Evolutionary conservation across 371 early-diverging fungal genomes (phyloP), one percentile per base, ranked within the genome.

Genomic region (Mortierella sp.): DNA sequence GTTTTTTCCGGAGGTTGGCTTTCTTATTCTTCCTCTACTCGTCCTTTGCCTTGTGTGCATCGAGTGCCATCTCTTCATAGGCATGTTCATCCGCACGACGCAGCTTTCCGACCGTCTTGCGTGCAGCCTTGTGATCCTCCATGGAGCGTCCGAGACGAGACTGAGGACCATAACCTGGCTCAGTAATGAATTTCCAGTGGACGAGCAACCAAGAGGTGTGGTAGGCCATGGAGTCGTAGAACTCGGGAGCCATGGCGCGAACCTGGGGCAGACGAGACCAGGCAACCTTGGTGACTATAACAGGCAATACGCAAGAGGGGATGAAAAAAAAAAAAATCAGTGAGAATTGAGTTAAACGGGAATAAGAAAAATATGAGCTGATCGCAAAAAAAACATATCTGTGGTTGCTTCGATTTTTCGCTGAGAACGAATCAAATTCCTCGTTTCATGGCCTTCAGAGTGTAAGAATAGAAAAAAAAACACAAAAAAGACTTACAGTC

Each of bases 191-290:
- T 75, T 88, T 86, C 80, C 87, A 91, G 42, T 92, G 90, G 48
- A 95, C 95, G 60, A 84, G 84, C 32, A 88, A 63, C 99, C 99
- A 98, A 24, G 96, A 96, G 32, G 91, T 91, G 81, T 95, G 95
- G 81, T 90, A 93, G 4, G 89, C 83, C 43, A 97, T 78, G 43
- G 82, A 85, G 70, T 96, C 89, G 83, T 99, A 99, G 80, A 90
- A 97, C 73, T 97, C 97, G 49, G 90, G 86, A 1, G 98, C 99
- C 39, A 92, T 82, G 17, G 85, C 71, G 42, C 91, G 89, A 58
- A 98, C 80, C 43, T 84, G 78, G 19, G 97, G 98, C 14, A 99
- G 86, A 49, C 89, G 88, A 28, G 94, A 89, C 95, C 98, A 96
- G 19, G 99, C 95, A 55, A 95, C 84, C 87, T 91, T 70, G 62